These are phyloP conservation scores for Adenanthera pavonina DNA, from an alignment of 306 rosid species.

Conservation along the genomic window DNA sequence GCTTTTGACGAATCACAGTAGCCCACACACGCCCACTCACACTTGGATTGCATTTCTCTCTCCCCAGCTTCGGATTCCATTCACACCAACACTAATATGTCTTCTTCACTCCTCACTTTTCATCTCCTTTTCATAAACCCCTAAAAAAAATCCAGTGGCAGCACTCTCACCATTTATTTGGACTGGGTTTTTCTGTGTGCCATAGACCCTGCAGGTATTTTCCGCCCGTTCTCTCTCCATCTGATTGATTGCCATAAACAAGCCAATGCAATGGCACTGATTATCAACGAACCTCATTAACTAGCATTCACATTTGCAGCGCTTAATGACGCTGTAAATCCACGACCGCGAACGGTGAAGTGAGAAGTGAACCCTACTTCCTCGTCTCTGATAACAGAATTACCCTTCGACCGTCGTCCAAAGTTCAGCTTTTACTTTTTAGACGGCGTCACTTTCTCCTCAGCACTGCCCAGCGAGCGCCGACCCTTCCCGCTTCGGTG, in stretches of 20 bases:
- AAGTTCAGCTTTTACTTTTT: no score
- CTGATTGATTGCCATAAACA: neutral
- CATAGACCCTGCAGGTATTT: conserved; percentile 31
- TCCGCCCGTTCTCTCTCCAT: neutral
- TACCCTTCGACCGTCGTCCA: neutral
- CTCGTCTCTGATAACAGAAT: neutral
- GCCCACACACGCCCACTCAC: conserved; percentile 37
- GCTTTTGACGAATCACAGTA: conserved; percentile 53
- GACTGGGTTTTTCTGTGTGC: conserved; percentile 8
- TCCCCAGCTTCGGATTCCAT: conserved; percentile 47
- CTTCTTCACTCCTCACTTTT: neutral
- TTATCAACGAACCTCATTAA: neutral
- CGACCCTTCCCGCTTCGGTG: no score
- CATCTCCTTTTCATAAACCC: conserved; percentile 8
- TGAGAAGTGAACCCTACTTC: neutral
- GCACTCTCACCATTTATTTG: conserved; percentile 40
- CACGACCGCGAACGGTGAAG: neutral
- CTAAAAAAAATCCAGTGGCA: neutral
- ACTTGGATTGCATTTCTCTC: conserved; percentile 30
- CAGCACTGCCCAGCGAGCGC: no score
- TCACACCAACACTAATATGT: conserved; percentile 36
- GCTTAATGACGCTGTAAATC: neutral
- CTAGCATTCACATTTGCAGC: neutral
- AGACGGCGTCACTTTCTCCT: neutral
- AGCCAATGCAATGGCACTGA: neutral